Conservation (phyloP, 140 eudicot genomes). For the Anethum foeniculum region DNA sequence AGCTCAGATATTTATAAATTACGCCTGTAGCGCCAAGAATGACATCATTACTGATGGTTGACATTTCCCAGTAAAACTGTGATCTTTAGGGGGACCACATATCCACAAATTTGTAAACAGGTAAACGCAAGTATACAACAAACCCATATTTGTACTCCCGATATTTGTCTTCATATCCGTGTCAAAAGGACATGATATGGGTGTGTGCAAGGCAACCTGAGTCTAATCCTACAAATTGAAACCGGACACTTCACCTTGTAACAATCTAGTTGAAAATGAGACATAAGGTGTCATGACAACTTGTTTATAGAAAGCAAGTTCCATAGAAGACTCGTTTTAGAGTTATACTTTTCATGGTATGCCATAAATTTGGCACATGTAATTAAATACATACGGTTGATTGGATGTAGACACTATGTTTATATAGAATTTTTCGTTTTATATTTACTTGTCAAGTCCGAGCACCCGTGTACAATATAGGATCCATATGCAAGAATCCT, state of each 20-base stretch:
- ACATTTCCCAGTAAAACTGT: background rate
- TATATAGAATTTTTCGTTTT: background rate
- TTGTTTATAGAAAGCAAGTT: background rate
- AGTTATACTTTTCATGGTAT: background rate
- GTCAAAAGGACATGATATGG: background rate
- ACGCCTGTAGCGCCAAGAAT: background rate
- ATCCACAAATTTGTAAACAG: background rate
- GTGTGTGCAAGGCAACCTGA: background rate
- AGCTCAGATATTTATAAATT: background rate
- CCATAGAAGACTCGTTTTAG: background rate
- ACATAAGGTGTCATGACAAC: background rate
- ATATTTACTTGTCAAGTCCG: background rate
- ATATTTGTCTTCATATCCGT: background rate
- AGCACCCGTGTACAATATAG: background rate
- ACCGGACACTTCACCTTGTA: background rate
- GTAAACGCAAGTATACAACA: background rate
- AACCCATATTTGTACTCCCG: background rate
- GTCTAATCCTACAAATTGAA: background rate
- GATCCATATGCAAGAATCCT: background rate
- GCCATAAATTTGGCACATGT: background rate
- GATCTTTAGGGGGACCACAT: background rate
- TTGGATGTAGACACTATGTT: background rate
- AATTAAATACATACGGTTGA: background rate
- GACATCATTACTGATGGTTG: background rate
- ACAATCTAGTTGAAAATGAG: background rate